Evolutionary conservation across 2,329 filamentous ascomycete species (phyloP), one percentile per base, ranked within the genome.

Genomic region (Fusarium succisae): DNA sequence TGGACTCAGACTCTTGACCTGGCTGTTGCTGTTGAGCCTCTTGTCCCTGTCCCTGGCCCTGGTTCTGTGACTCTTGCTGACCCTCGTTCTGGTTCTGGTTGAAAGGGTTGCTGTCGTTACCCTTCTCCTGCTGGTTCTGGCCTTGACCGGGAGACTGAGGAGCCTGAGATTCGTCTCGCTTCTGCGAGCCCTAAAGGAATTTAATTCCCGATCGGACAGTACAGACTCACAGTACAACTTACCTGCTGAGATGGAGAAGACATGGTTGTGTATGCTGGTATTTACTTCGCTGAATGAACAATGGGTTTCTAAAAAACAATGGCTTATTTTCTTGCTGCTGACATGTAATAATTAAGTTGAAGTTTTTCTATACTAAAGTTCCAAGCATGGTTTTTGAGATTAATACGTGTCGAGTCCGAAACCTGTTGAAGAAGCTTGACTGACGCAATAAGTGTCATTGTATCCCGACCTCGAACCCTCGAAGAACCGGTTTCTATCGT

Each of bases 391-490:
- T 66, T 77, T 78, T 75, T 75, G 77, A 76, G 66, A 74, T 66
- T 73, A 43, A 57, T 69, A 63, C 26, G 44, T 56, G 41, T 32
- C 37, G 50, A 55, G n/a, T 48, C 38, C 7, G 65, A 79, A 79
- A 78, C 76, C 71, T 74, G 77, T 72, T 69, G 45, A 24, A 17
- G 8, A 59, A 8, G 45, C 44, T 32, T 48, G 53, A 66, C 76
- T 79, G 77, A 79, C 77, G 77, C 77, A 79, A 79, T 79, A 32
- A 50, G 64, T 77, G 77, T 75, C 77, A 79, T 78, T 58, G 59
- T 44, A 55, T 41, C 35, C 59, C 35, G 24, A 50, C 37, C 39
- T 63, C 32, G 50, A 55, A 37, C 55, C 45, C 48, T 61, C 59
- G 24, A 37, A 64, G 71, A 79, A 79, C 77, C 72, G 59, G 77